Evolutionary conservation across 2,329 filamentous ascomycete species (phyloP).

Genomic region (Penicillium verrucosum): DNA sequence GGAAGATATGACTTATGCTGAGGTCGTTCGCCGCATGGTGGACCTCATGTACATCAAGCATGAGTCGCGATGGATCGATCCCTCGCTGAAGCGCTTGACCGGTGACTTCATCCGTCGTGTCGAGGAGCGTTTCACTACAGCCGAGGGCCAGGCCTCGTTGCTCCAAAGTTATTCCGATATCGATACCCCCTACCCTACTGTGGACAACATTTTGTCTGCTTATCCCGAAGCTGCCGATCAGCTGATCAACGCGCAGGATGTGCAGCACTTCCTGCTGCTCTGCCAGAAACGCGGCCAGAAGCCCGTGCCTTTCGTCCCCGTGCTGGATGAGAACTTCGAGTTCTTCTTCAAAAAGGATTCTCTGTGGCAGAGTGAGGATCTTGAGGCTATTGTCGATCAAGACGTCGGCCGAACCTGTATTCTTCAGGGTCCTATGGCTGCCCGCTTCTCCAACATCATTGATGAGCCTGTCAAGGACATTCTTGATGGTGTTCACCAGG

Average conservation of each 20-base stretch:
- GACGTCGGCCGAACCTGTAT: conserved; percentile 96
- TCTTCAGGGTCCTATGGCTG: conserved; percentile 89
- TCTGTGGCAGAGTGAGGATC: conserved; percentile 96
- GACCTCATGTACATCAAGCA: conserved; percentile 90
- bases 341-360: conserved; percentile 99
- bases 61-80: conserved; percentile 86
- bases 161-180: conserved; percentile 90
- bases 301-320: conserved; percentile 91
- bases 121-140: conserved; percentile 89
- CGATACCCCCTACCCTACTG: conserved; percentile 70
- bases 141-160: conserved; percentile 68
- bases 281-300: conserved; percentile 92
- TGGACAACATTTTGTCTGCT: conserved; percentile 73
- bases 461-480: conserved; percentile 96
- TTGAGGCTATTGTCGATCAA: conserved; percentile 91
- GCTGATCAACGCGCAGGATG: conserved; percentile 96
- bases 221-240: conserved; percentile 87
- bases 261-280: conserved; percentile 91
- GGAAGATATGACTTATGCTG: conserved; percentile 92
- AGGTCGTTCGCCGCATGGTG: conserved; percentile 81
- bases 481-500: conserved; percentile 81
- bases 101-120: conserved; percentile 96
- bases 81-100: conserved; percentile 75
- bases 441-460: conserved; percentile 80
- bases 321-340: conserved; percentile 95